Evolutionary conservation across 768 basidiomycete genomes (phyloP), one percentile per base, ranked within the genome.

Genomic region (Mrakia blollopis): DNA sequence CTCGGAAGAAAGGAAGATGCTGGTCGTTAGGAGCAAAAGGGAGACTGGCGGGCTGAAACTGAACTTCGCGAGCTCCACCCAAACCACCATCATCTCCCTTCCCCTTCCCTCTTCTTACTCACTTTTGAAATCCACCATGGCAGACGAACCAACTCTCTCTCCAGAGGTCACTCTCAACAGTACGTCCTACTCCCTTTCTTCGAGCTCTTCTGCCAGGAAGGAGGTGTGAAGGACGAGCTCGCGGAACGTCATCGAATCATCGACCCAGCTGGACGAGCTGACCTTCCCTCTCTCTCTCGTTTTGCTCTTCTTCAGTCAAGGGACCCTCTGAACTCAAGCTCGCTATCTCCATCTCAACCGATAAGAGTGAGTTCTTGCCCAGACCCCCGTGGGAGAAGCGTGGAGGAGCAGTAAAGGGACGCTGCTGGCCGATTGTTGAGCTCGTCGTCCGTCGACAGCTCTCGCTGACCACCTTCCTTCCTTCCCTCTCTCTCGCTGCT

Each of bases 251-350:
- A 30, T 71, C 65, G 65, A 68, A 68, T 18, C 65, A 25, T n/a
- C 65, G 65, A 39, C 35, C 1, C 37, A 52, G 35, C 70, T 72
- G 28, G 28, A 28, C 25, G 52, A 52, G 35, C 70, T 72, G 28
- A 72, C 39, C 69, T 18, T 8, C 37, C 21, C 32, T 54, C 73
- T n/a, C 10, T 1, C 28, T 32, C 16, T 28, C 14, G 28, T 5
- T 57, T 60, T 44, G 2, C 6, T 41, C 62, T 62, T 44, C 30
- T 73, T 32, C 70, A 76, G 75, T 77, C 71, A 77, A 77, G 47
- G 80, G 94, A 10, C 93, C 94, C 0, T 92, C 88, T 81, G 95
- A 98, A 85, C 87, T 96, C 85, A 98, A 97, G 86, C 88, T 98
- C 47, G n/a, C 60, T 30, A 67, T 77, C 52, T 50, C 60, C 14